A percentile compares a stretch with the other conserved stretches of the same genome.
Conservation (phyloP, 306 rosid genomes). For the Psophocarpus tetragonolobus region DNA sequence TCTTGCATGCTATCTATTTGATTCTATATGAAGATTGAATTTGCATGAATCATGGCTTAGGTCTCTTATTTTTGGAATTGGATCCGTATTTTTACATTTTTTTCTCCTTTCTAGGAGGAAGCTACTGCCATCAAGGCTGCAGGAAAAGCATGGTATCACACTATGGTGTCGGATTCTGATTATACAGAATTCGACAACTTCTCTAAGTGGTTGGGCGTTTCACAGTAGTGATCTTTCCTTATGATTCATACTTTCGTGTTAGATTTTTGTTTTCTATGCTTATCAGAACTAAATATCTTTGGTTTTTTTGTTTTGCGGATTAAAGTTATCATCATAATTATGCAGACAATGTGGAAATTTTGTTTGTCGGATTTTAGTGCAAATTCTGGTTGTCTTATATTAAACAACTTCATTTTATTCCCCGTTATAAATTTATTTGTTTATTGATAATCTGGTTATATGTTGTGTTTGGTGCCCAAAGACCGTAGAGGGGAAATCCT, state of each 20-base stretch:
- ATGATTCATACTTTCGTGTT: not conserved
- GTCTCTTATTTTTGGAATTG: no score
- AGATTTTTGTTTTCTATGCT: constrained; percentile 36
- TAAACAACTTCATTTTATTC: not conserved
- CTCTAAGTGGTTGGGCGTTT: constrained; percentile 80
- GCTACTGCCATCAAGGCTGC: constrained; percentile 72
- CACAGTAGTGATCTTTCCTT: constrained; percentile 72
- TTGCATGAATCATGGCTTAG: not conserved
- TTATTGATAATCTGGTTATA: not conserved
- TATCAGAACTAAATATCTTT: not conserved
- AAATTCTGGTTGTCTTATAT: not conserved
- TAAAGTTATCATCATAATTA: constrained; percentile 8
- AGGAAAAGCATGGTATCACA: constrained; percentile 81
- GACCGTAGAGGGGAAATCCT: no score
- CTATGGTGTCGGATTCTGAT: constrained; percentile 88
- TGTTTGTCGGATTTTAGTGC: constrained; percentile 6
- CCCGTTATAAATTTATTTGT: not conserved
- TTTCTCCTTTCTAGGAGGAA: constrained; percentile 55
- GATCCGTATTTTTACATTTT: no score
- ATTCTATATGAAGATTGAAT: no score
- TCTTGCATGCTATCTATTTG: no score
- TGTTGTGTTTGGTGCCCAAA: no score
- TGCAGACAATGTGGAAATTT: constrained; percentile 25
- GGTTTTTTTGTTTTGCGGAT: constrained; percentile 5
- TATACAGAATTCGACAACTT: constrained; percentile 82